Evolutionary conservation across 1,284 basidiomycete genomes (phyloP), one percentile per base, ranked within the genome.

Genomic region (Rhizoctonia solani): DNA sequence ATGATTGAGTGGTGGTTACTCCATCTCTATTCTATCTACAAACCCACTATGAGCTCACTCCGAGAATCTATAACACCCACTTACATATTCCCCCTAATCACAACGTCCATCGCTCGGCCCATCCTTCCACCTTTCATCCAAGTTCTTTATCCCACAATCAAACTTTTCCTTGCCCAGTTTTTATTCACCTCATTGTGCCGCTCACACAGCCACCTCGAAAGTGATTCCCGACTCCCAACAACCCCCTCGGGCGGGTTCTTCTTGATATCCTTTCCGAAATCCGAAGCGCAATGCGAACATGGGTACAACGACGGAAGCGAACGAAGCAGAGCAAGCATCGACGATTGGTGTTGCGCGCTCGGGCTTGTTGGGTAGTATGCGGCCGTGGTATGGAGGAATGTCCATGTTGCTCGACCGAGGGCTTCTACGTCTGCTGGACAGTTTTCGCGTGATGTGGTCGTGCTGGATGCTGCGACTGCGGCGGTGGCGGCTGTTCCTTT

Each of bases 331-430:
- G 82, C 81, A 41, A 90, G 80, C 92, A 97, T 95, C 70, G 89
- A 87, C 23, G 83, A 82, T 69, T 91, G 87, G 72, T 95, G 90
- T 3, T 78, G 78, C 0, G 85, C 79, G 0, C 86, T 84, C 0
- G 95, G 91, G 27, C 79, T 77, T 27, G 88, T 83, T n/a, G 95
- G 94, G 77, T 95, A 97, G 77, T 97, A 95, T 16, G 95, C 92
- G 0, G 93, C 93, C 2, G 94, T 89, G 1, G 93, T 89, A 76
- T 98, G 95, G 39, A 98, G 82, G 83, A 98, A 97, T 19, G 93
- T 90, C 95, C 95, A 98, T 2, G 95, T 96, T 54, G 95, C 89
- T 56, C 87, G 85, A 4, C 95, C 95, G 44, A 98, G 87, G 67
- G 86, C 81, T 73, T 93, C 91, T 49, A 89, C 87, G 76, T 97